Evolutionary conservation across 192 early-diverging fungal species (phyloP), one percentile per base, ranked within the genome.

Genomic region (Coemansia sp.): DNA sequence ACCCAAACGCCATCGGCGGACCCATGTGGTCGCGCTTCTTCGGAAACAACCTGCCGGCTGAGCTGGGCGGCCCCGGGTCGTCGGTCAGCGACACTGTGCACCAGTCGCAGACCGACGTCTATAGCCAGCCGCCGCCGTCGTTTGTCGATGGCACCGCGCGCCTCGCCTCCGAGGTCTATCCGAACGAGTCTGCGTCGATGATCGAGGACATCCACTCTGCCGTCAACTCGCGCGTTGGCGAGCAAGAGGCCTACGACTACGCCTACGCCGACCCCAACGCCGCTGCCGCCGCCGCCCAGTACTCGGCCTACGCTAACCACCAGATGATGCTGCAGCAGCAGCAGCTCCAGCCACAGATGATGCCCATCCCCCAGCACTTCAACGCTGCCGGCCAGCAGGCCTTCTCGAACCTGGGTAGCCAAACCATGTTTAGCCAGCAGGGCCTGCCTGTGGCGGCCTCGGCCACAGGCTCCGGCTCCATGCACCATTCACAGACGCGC

Each of bases 11-110:
- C 15, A 54, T 59, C 8, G 78, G 68, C 34, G 81, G 84, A 8
- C 86, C 88, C 10, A 87, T 89, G 84, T 88, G 90, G 91, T 85
- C 82, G 72, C 85, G 86, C 25, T 93, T 93, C 77, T 93, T 89
- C 82, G 86, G 86, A 67, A 86, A 85, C 17, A 84, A 87, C 33
- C 61, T 82, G 29, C 82, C 77, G 2, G 75, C 74, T 34, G 84
- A 85, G 37, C 83, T 84, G n/a, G 84, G 75, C 20, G 90, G 89
- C 6, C 84, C 83, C n/a, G 87, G 77, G 5, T 89, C 87, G 11
- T 75, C 81, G 23, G 45, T 84, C 25, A 85, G 85, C 50, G 89
- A 91, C 62, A 81, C 87, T 4, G 82, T 84, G 60, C 76, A 79
- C 45, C 65, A 70, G 2, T 65, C 62, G 53, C 72, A 64, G 37